Evolutionary conservation across 2,329 filamentous ascomycete genomes (phyloP).

Genomic region (Cladosporium halotolerans): DNA sequence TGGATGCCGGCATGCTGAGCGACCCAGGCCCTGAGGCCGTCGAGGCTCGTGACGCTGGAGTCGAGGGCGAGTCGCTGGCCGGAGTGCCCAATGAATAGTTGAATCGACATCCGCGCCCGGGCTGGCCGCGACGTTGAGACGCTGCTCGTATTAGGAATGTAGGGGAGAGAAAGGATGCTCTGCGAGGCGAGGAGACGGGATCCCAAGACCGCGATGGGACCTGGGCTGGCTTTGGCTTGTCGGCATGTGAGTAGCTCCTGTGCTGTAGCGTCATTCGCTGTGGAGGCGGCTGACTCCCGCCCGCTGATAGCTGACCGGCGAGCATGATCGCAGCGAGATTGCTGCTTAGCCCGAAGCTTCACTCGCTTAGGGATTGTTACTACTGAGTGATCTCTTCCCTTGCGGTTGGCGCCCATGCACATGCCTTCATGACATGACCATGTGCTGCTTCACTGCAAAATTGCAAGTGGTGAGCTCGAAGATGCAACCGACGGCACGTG

Average conservation of each 20-base stretch:
- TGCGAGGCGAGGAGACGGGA: neutral
- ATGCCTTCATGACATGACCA: no score
- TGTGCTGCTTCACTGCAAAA: no score
- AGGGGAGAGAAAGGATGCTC: neutral
- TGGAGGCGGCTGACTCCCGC: neutral
- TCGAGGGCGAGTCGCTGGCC: conserved; percentile 80
- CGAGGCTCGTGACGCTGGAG: conserved; percentile 68
- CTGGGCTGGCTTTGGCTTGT: neutral
- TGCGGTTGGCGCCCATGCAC: no score
- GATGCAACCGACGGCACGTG: no score
- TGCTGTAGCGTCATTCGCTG: neutral
- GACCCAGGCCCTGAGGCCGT: conserved; percentile 79
- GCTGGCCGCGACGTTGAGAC: neutral
- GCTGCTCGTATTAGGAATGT: conserved; percentile 3
- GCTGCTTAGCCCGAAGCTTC: no score
- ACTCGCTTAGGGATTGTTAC: no score
- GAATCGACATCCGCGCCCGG: conserved; percentile 66
- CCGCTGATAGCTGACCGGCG: no score
- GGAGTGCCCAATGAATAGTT: conserved; percentile 87
- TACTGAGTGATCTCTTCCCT: no score
- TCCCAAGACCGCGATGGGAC: neutral
- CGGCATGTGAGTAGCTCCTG: neutral
- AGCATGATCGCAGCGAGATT: no score
- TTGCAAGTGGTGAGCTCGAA: no score
- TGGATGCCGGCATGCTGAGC: conserved; percentile 67